phyloP scores from a whole-genome alignment of 148 eudicot species.

The Euryodendron excelsum region DNA sequence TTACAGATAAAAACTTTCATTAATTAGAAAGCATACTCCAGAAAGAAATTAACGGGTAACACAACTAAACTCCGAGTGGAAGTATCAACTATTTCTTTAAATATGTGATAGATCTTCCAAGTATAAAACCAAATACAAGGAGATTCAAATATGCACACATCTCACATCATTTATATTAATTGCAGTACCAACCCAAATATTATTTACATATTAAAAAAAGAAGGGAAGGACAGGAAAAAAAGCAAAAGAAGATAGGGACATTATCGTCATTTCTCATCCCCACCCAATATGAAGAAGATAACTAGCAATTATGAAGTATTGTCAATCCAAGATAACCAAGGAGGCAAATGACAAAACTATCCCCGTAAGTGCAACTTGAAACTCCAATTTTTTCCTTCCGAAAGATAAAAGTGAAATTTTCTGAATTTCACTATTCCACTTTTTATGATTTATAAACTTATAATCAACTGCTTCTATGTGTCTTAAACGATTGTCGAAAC shows the following conservation, averaged over 20 bases:
- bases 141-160: background rate
- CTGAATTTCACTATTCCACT: background rate
- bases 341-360: slow-evolving; percentile 25
- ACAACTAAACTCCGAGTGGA: background rate
- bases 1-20: too few relatives aligned
- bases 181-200: background rate
- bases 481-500: background rate
- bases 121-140: background rate
- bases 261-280: slow-evolving; percentile 12
- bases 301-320: slow-evolving; percentile 16
- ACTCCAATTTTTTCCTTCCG: too few relatives aligned
- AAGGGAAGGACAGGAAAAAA: background rate
- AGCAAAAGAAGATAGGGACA: slow-evolving; percentile 11
- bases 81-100: too few relatives aligned
- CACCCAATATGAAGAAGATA: slow-evolving; percentile 25
- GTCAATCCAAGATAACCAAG: background rate
- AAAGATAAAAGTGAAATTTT: background rate
- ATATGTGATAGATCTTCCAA: background rate
- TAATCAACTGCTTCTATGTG: background rate
- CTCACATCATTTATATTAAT: background rate
- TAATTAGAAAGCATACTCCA: too few relatives aligned
- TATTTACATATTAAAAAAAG: background rate
- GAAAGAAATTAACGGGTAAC: background rate
- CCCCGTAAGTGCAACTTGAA: slow-evolving; percentile 21
- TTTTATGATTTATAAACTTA: background rate